These are phyloP conservation scores for Cajanus cajan DNA, from an alignment of 306 rosid species.

Conservation along the genomic window DNA sequence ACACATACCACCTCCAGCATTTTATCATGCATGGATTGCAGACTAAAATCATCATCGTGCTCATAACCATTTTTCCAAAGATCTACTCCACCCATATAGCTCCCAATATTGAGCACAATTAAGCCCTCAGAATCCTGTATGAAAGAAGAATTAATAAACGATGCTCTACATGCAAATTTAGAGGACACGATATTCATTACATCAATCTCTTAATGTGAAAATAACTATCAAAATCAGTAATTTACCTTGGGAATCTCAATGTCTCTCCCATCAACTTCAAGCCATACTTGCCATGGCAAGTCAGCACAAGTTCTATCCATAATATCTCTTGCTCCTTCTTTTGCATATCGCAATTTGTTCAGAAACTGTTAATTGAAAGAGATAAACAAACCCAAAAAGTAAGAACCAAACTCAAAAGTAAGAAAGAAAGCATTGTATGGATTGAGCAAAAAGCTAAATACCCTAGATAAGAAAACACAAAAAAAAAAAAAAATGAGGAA, in stretches of 20 bases:
- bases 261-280: slow-evolving; percentile 78
- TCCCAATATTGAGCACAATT: slow-evolving; percentile 77
- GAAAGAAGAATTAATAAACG: slow-evolving; percentile 16
- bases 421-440: slow-evolving; percentile 11
- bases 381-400: slow-evolving; percentile 20
- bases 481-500: slow-evolving; percentile 2
- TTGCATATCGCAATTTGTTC: slow-evolving; percentile 72
- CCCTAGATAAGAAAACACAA: slow-evolving; percentile 6
- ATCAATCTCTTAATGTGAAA: slow-evolving; percentile 4
- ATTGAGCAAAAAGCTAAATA: background rate
- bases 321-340: slow-evolving; percentile 85
- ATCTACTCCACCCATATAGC: slow-evolving; percentile 87
- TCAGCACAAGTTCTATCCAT: slow-evolving; percentile 86
- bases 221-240: background rate
- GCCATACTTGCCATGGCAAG: slow-evolving; percentile 89
- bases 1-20: slow-evolving; percentile 72
- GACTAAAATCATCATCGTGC: slow-evolving; percentile 60
- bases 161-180: slow-evolving; percentile 20
- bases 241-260: slow-evolving; percentile 69
- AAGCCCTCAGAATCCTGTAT: slow-evolving; percentile 72
- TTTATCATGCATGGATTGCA: slow-evolving; percentile 67
- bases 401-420: too few species aligned
- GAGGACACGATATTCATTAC: background rate
- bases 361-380: slow-evolving; percentile 49
- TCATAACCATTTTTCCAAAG: slow-evolving; percentile 79